Conservation (phyloP, 2,329 filamentous ascomycete genomes). For the Calonectria pteridis region DNA sequence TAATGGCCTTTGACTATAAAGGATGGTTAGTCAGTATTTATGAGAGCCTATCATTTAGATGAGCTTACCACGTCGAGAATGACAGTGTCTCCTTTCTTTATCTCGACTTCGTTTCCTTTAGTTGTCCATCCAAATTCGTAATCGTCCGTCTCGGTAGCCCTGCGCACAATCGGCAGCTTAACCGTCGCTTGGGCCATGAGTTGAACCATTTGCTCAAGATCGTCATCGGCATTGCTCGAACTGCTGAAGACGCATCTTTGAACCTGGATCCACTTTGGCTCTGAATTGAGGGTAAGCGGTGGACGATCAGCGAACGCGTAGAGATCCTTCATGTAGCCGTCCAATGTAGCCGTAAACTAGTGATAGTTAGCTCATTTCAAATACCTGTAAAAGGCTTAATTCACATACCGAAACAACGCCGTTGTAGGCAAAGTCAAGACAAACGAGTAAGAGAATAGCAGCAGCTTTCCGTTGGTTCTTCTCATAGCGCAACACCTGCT, state of each 20-base stretch:
- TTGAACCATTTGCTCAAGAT: not conserved
- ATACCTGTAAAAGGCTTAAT: not conserved
- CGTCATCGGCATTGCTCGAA: not conserved
- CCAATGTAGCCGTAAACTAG: conserved; percentile 32
- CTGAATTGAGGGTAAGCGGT: not conserved
- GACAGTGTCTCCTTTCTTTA: no score
- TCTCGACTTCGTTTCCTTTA: no score
- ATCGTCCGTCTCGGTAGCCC: not conserved
- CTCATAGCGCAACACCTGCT: conserved; percentile 26
- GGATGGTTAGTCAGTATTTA: not conserved
- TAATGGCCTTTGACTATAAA: not conserved
- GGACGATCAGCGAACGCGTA: not conserved
- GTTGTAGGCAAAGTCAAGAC: conserved; percentile 35
- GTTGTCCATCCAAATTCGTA: not conserved
- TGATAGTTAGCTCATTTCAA: not conserved
- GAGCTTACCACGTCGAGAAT: no score
- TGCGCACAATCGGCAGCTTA: not conserved
- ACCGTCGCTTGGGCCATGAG: not conserved
- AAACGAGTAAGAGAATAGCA: conserved; percentile 31
- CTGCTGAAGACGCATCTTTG: not conserved
- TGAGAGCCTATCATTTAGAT: not conserved
- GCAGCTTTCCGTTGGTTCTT: conserved; percentile 22
- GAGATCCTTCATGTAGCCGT: not conserved
- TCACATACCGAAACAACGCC: conserved; percentile 30
- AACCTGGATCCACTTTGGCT: not conserved